phyloP scores from a whole-genome alignment of 805 yeast species.

The Candida yuanshanica region DNA sequence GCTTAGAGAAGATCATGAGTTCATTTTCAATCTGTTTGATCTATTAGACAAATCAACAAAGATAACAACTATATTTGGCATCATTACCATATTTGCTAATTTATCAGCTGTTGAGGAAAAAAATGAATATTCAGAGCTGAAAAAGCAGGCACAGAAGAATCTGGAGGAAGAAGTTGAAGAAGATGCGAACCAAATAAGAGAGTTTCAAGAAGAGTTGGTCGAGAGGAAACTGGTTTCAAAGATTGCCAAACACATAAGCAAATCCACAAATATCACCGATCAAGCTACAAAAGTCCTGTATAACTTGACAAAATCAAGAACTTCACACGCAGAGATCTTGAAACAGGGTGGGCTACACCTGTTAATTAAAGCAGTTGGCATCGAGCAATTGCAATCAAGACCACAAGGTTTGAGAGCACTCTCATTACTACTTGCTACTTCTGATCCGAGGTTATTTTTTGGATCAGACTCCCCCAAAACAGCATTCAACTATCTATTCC shows the following conservation, averaged over 20 bases:
- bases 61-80: constrained; percentile 24
- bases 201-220: constrained; percentile 17
- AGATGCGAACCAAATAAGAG: constrained; percentile 9
- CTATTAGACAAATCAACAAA: constrained; percentile 15
- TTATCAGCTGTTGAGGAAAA: constrained; percentile 23
- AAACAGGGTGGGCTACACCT: constrained; percentile 42
- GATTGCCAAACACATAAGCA: constrained; percentile 8
- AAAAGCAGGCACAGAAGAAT: constrained; percentile 27
- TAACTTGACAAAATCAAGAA: constrained; percentile 24
- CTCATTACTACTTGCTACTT: constrained; percentile 37
- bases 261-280: constrained; percentile 19
- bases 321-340: constrained; percentile 29
- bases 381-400: constrained; percentile 7
- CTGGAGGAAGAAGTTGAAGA: constrained; percentile 14
- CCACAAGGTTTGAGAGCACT: constrained; percentile 35
- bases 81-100: constrained; percentile 29
- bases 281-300: constrained; percentile 28
- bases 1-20: constrained; percentile 33
- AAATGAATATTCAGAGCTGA: constrained; percentile 25
- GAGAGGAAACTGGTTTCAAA: constrained; percentile 17
- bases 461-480: constrained; percentile 16
- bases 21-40: constrained; percentile 27
- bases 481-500: constrained; percentile 30
- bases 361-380: constrained; percentile 22
- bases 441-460: constrained; percentile 41